These are phyloP conservation scores for Avena sativa DNA, from an alignment of 176 grass and related monocot genomes.

Conservation along the genomic window DNA sequence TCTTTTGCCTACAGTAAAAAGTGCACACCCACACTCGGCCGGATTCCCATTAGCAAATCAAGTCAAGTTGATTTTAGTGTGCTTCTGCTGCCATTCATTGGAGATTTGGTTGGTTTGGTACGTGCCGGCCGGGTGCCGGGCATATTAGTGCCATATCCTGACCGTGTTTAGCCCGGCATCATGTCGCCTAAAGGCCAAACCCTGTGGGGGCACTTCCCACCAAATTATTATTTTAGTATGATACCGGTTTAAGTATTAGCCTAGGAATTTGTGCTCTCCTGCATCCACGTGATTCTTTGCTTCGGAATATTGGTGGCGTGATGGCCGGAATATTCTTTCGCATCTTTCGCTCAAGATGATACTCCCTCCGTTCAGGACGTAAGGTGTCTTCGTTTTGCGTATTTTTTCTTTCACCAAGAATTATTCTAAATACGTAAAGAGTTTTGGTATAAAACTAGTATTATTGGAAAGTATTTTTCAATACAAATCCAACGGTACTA, in stretches of 20 bases:
- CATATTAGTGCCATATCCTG: constrained; percentile 46
- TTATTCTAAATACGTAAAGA: no score
- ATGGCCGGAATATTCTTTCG: background rate
- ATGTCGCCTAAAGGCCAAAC: constrained; percentile 53
- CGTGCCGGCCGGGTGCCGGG: constrained; percentile 35
- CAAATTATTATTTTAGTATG: background rate
- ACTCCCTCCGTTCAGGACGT: no score
- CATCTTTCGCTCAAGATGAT: background rate
- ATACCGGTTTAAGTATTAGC: background rate
- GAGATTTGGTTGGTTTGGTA: constrained; percentile 48
- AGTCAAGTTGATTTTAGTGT: constrained; percentile 13
- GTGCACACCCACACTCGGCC: background rate
- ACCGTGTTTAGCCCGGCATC: constrained; percentile 49
- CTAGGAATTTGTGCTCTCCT: background rate
- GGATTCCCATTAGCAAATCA: constrained; percentile 42
- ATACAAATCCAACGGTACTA: no score
- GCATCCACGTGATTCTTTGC: background rate
- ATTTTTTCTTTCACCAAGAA: no score
- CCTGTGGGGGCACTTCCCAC: constrained; percentile 29
- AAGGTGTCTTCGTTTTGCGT: no score
- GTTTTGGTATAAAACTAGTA: no score
- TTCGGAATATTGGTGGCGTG: background rate
- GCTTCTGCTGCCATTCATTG: background rate
- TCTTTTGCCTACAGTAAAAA: constrained; percentile 41
- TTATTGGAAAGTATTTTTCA: no score